Base-by-base conservation (phyloP, 352 stramenopile genomes). In the Phytophthora rubi region DNA sequence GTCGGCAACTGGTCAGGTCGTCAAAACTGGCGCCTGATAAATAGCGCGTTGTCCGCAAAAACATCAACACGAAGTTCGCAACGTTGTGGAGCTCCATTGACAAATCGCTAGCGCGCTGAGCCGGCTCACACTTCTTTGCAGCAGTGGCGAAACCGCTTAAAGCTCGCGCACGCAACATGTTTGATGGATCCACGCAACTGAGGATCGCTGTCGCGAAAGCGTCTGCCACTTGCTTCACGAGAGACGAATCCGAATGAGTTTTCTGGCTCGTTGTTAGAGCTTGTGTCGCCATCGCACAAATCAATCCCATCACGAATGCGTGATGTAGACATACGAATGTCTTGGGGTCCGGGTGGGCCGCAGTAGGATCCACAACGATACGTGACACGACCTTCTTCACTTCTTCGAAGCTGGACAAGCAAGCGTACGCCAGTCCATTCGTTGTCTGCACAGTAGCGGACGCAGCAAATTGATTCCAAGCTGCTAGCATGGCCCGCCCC, bases 261-360 rank as follows among this genome's bases (percentile, higher is more conserved):
- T 85, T 85, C 26, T 76, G 81, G 44, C 83, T 91, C 28, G 80
- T 92, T 18, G 71, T 90, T 12, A 94, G 70, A n/a, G 89, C 81
- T 47, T 95, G 87, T 2, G 85, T 90, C 15, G 85, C 75, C 80
- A 93, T 91, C 1, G 85, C 88, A 62, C 84, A 93, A 42, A 96
- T 81, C 21, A 96, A 62, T 44, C 86, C 88, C 59, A 92, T 79
- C 6, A 96, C 85, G 60, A 85, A 93, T 3, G 87, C 83, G 49
- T 96, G 89, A 45, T 96, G 89, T 1, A 96, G 72, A 33, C 86
- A 92, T 2, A 93, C 87, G 65, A 96, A 94, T 2, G 85, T 91
- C 52, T 77, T 81, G 0, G 65, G 68, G 56, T 92, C 84, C 1
- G 81, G 84, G 58, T 75, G 59, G 2, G 65, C 63, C 12, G 75